Conservation (phyloP, 2,329 filamentous ascomycete genomes). For the Scytalidium sp. region DNA sequence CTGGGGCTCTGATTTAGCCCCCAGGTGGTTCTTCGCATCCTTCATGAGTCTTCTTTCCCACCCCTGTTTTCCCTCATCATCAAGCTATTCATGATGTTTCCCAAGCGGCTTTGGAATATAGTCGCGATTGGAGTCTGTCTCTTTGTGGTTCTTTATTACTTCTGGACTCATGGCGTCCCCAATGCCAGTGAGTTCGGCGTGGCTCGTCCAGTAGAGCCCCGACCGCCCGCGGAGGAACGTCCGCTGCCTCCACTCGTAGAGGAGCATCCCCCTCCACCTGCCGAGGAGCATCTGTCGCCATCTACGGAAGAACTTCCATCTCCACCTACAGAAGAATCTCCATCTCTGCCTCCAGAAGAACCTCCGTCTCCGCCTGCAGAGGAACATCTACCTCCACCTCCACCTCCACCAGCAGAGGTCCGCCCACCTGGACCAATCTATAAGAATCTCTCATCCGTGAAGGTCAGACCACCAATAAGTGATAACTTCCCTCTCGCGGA, state of each 20-base stretch:
- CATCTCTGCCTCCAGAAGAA: neutral
- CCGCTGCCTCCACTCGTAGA: neutral
- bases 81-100: neutral
- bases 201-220: neutral
- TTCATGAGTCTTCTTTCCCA: too few relatives aligned
- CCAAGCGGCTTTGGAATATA: neutral
- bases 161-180: neutral
- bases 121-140: neutral
- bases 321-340: neutral
- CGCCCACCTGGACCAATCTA: neutral
- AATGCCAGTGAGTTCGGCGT: neutral
- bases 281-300: neutral
- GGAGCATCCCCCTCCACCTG: neutral
- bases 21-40: too few relatives aligned
- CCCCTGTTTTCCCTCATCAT: too few relatives aligned
- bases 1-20: too few relatives aligned
- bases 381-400: neutral
- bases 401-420: neutral
- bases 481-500: conserved; percentile 9
- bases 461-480: conserved; percentile 1
- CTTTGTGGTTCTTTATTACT: neutral
- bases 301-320: too few relatives aligned
- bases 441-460: neutral
- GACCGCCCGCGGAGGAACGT: neutral
- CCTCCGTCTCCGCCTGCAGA: neutral